A percentile compares a stretch with the other conserved stretches of the same genome.
phyloP scores from a whole-genome alignment of 2,329 filamentous ascomycete species.

The Diaporthe australafricana region DNA sequence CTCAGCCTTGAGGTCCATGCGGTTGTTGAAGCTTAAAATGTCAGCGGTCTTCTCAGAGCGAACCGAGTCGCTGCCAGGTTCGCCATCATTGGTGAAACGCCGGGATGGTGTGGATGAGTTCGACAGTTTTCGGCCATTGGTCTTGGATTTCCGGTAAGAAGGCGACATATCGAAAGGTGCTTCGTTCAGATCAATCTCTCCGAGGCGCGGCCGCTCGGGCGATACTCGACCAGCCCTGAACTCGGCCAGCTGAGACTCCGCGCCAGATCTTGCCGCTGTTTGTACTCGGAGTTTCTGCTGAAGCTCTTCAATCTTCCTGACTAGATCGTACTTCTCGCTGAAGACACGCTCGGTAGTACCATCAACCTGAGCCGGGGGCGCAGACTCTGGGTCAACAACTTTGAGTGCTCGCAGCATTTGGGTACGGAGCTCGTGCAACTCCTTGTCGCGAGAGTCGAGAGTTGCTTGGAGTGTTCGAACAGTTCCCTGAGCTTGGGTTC shows the following conservation, averaged over 20 bases:
- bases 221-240: constrained; percentile 80
- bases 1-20: constrained; percentile 91
- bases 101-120: constrained; percentile 83
- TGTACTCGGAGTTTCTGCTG: constrained; percentile 89
- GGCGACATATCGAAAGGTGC: constrained; percentile 80
- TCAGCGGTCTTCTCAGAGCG: constrained; percentile 89
- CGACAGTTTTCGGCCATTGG: constrained; percentile 71
- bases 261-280: constrained; percentile 81
- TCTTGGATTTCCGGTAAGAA: constrained; percentile 70
- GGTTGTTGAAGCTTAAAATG: constrained; percentile 84
- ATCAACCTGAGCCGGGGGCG: constrained; percentile 71
- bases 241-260: constrained; percentile 85
- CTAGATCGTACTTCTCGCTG: constrained; percentile 84
- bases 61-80: constrained; percentile 74
- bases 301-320: constrained; percentile 87
- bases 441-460: constrained; percentile 82
- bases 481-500: constrained; percentile 86
- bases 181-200: constrained; percentile 90
- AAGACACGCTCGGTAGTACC: constrained; percentile 71
- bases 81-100: constrained; percentile 68
- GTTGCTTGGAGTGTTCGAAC: constrained; percentile 83
- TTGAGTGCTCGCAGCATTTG: constrained; percentile 87
- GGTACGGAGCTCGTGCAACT: constrained; percentile 82
- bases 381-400: constrained; percentile 83
- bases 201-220: constrained; percentile 79